Evolutionary conservation across 2,329 filamentous ascomycete genomes (phyloP), one percentile per base, ranked within the genome.

Genomic region (Apiospora koreana): DNA sequence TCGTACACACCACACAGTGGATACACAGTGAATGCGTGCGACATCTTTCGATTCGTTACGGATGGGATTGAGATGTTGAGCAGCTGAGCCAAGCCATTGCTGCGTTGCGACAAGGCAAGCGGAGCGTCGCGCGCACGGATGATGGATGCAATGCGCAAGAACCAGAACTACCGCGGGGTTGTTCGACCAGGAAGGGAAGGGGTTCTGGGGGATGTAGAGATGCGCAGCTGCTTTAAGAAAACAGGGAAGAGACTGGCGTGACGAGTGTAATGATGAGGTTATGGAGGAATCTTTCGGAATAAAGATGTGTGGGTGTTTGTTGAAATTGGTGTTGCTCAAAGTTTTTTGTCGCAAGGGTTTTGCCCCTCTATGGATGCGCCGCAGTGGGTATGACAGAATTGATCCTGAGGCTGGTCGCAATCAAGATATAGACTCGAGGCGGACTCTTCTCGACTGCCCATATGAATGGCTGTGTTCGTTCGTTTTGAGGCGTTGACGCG

Each of bases 91-190:
- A n/a, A 62, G 54, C 21, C 54, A 38, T 62, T 5, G 54, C 23
- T 62, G 54, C 6, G 54, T 38, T 62, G 54, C 54, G 54, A 62
- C 54, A 62, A 62, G 31, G 54, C 54, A 62, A 62, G 54, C 54
- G 31, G 28, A 62, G 54, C 54, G 54, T 38, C 54, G 54, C 31
- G 54, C 54, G 54, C 54, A 62, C 54, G 54, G 54, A 62, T 62
- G 9, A 62, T 62, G 54, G 9, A 62, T 62, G 54, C 54, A 31
- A 62, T 10, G 54, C 54, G 28, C 54, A 38, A 62, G 31, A 35
- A 62, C 10, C 54, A 35, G 31, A 38, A n/a, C 54, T 28, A n/a
- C 54, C 35, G 31, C 54, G 54, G 54, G 54, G 54, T 62, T 38
- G 31, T 62, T 62, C 54, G 54, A 18, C 31, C 31, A 21, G 54